These are phyloP conservation scores for Suhomyces panamericanus DNA, from an alignment of 1,139 yeast species.

Conservation along the genomic window DNA sequence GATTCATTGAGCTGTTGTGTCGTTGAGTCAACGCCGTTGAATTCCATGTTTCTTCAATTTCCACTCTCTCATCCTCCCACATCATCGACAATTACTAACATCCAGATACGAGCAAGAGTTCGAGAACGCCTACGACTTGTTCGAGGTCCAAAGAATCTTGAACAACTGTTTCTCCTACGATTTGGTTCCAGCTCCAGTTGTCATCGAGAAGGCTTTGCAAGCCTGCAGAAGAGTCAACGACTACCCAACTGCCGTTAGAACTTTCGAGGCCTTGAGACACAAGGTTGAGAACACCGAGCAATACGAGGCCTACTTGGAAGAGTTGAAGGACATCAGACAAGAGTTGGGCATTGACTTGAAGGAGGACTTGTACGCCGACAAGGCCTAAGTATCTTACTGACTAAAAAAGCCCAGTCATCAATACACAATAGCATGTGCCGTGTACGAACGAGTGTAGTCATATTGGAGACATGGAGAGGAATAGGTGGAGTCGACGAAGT, in stretches of 20 bases:
- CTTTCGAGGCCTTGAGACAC: slow-evolving; percentile 90
- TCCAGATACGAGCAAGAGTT: slow-evolving; percentile 89
- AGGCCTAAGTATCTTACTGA: slow-evolving; percentile 8
- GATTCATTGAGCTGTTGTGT: too few relatives aligned
- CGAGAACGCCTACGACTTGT: slow-evolving; percentile 95
- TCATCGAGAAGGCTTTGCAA: slow-evolving; percentile 91
- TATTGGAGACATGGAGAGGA: neutral
- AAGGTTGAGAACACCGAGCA: slow-evolving; percentile 94
- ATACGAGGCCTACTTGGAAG: slow-evolving; percentile 94
- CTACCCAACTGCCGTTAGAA: slow-evolving; percentile 97
- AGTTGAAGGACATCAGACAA: slow-evolving; percentile 85
- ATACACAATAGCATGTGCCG: neutral
- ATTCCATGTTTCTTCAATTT: too few relatives aligned
- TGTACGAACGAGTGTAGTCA: neutral
- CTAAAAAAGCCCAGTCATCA: neutral
- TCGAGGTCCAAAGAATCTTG: slow-evolving; percentile 86
- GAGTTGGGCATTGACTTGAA: slow-evolving; percentile 93
- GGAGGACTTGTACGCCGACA: slow-evolving; percentile 69
- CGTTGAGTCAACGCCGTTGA: too few relatives aligned
- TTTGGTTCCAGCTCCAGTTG: slow-evolving; percentile 97
- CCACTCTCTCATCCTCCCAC: too few relatives aligned
- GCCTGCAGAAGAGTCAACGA: slow-evolving; percentile 99
- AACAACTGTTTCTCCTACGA: slow-evolving; percentile 98
- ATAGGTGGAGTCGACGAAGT: neutral
- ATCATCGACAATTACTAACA: slow-evolving; percentile 26